Evolutionary conservation across 768 basidiomycete genomes (phyloP), one percentile per base, ranked within the genome.

Genomic region (Pisolithus orientalis): DNA sequence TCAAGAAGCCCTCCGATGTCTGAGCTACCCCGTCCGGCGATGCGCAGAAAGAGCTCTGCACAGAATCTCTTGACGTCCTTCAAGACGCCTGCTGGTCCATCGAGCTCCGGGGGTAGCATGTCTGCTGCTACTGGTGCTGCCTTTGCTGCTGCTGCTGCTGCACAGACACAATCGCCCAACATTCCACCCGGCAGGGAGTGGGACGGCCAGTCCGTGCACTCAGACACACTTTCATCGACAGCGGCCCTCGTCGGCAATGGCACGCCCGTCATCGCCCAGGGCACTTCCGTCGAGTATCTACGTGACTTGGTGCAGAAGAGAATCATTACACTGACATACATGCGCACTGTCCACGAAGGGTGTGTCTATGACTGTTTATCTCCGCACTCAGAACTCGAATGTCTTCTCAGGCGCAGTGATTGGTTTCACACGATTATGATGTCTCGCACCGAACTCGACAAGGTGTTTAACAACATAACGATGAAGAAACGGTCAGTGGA

Each of bases 351-450:
- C 31, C 87, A 92, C 57, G 89, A 92, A 68, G 92, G 92, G 87
- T 91, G 57, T 60, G 84, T 77, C 47, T 43, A 21, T 49, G 44
- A 37, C 9, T 47, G 24, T 28, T 50, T 46, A 38, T 37, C 34
- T 42, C 46, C 39, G 7, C 39, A 40, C 24, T 32, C 32, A 17
- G 52, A 44, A 50, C 11, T 58, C 43, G 57, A 29, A 32, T 17
- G 38, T 39, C 3, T 8, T 31, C 28, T 27, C 62, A 92, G 90
- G 49, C 83, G 82, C 50, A 84, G 83, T 56, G 85, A 90, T 63
- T 92, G 90, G 90, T 90, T 90, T 62, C 87, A 91, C 65, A 94
- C 92, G 11, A 83, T 94, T 58, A 77, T 88, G 62, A 80, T 94
- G 60, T 83, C 85, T 50, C 80, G 80, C 45, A 60, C 72, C 16